phyloP scores from a whole-genome alignment of 805 yeast genomes.

The Lachancea cidri region DNA sequence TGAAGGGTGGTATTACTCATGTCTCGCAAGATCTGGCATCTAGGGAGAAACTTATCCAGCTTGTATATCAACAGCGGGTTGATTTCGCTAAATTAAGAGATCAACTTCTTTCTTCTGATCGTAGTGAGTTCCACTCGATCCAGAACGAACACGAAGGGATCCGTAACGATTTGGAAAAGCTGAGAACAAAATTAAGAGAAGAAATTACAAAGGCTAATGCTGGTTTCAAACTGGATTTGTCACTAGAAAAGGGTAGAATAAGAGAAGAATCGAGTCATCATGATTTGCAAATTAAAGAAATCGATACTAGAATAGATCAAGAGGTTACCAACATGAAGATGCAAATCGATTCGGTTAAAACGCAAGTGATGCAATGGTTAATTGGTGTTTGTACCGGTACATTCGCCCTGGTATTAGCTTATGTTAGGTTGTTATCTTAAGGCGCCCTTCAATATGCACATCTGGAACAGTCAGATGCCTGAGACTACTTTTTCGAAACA shows the following conservation, averaged over 20 bases:
- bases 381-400: conserved; percentile 99
- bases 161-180: conserved; percentile 76
- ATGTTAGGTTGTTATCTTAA: conserved; percentile 71
- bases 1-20: conserved; percentile 73
- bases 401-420: conserved; percentile 87
- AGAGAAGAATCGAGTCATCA: conserved; percentile 91
- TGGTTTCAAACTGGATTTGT: conserved; percentile 83
- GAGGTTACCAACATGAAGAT: conserved; percentile 92
- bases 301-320: conserved; percentile 91
- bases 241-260: conserved; percentile 90
- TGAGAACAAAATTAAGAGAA: conserved; percentile 79
- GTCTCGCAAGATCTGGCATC: conserved; percentile 77
- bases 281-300: conserved; percentile 89
- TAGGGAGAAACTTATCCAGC: conserved; percentile 72
- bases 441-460: not conserved
- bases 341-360: conserved; percentile 91
- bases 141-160: conserved; percentile 85
- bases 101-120: conserved; percentile 83
- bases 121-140: conserved; percentile 74
- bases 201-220: conserved; percentile 89
- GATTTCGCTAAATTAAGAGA: conserved; percentile 94
- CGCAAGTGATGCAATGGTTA: conserved; percentile 97
- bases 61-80: conserved; percentile 92
- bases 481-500: too few species aligned
- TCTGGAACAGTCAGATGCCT: too few species aligned